These are phyloP conservation scores for Senna tora DNA, from an alignment of 306 rosid genomes.

Conservation along the genomic window DNA sequence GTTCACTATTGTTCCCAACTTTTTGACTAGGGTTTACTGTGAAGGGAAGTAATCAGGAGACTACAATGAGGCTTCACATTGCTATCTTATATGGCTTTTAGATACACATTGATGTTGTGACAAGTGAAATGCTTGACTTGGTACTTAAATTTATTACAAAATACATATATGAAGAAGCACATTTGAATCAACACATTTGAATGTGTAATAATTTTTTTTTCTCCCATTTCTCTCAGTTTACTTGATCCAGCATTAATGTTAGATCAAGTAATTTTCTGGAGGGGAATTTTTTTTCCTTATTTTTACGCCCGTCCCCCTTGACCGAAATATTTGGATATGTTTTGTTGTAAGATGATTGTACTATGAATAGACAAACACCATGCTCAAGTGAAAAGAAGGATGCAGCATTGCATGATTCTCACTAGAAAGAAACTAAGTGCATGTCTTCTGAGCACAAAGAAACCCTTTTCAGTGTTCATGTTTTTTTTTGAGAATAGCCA, in stretches of 20 bases:
- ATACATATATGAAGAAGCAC: slow-evolving; percentile 62
- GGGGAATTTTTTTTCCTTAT: not conserved
- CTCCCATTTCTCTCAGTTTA: slow-evolving; percentile 37
- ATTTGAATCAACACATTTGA: slow-evolving; percentile 48
- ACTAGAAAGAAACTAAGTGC: not conserved
- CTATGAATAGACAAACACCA: slow-evolving; percentile 22
- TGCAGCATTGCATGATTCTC: not conserved
- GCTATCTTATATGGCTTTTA: slow-evolving; percentile 49
- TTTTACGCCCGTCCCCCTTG: not conserved
- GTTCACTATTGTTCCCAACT: slow-evolving; percentile 51
- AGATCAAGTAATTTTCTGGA: slow-evolving; percentile 32
- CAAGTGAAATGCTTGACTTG: slow-evolving; percentile 66
- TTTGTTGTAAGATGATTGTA: slow-evolving; percentile 36
- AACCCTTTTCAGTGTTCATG: not conserved
- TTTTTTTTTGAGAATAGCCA: not conserved
- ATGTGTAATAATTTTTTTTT: slow-evolving; percentile 47
- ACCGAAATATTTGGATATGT: slow-evolving; percentile 25
- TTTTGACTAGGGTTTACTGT: slow-evolving; percentile 51
- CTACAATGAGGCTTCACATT: slow-evolving; percentile 69
- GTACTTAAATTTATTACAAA: slow-evolving; percentile 68
- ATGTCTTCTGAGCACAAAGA: not conserved
- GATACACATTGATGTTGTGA: slow-evolving; percentile 63
- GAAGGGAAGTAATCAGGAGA: slow-evolving; percentile 61
- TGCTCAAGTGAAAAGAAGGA: slow-evolving; percentile 9
- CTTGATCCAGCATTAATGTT: slow-evolving; percentile 32